Conservation (phyloP, 139 green algal species). For the Penium margaritaceum region DNA sequence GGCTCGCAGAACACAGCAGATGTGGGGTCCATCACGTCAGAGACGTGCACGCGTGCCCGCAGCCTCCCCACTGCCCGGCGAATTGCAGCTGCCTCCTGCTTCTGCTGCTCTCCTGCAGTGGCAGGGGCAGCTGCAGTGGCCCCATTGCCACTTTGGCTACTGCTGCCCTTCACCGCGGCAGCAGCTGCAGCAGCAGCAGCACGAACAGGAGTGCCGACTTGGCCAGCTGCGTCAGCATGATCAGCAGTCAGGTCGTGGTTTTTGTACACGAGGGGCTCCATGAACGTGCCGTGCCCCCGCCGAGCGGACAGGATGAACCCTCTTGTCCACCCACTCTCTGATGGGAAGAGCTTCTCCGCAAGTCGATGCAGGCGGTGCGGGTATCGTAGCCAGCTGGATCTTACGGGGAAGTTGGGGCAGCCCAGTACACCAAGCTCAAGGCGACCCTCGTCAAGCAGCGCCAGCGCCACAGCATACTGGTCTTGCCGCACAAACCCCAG, state of each 20-base stretch:
- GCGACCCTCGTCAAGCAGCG: constrained; percentile 49
- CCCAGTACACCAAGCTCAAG: constrained; percentile 50
- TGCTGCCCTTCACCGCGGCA: no score
- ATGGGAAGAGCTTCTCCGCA: constrained; percentile 26
- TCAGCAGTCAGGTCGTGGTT: no score
- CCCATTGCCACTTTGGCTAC: not conserved
- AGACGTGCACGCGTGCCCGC: constrained; percentile 16
- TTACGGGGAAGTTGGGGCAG: constrained; percentile 52
- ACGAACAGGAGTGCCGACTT: no score
- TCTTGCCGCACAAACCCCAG: constrained; percentile 50
- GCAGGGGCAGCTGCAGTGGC: not conserved
- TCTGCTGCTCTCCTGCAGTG: not conserved
- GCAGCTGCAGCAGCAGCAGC: not conserved
- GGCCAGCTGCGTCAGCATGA: no score
- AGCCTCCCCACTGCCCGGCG: no score
- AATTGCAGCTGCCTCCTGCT: not conserved
- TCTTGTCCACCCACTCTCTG: not conserved
- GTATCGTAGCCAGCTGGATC: constrained; percentile 29
- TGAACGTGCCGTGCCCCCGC: constrained; percentile 18
- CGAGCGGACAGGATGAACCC: not conserved
- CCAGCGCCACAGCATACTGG: constrained; percentile 54
- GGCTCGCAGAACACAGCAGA: constrained; percentile 51
- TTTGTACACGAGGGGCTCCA: constrained; percentile 37
- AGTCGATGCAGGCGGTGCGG: constrained; percentile 37
- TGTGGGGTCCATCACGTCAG: no score